Evolutionary conservation across 78 protist genomes (phyloP).

Genomic region (Pigoraptor vietnamica): DNA sequence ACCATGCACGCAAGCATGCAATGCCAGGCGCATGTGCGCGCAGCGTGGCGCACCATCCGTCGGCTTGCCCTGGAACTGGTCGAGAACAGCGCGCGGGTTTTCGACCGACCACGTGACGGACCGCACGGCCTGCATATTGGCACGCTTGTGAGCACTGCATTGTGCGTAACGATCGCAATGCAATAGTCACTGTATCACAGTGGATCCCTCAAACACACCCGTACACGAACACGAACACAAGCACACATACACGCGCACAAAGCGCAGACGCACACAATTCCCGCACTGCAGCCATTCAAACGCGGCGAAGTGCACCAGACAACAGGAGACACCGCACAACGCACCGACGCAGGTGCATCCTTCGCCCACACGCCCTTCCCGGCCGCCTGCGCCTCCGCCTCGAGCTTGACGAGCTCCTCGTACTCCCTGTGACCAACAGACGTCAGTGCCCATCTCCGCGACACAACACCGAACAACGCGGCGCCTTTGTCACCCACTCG

Average conservation of each 20-base stretch:
- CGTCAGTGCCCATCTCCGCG: too few species aligned
- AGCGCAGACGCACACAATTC: too few species aligned
- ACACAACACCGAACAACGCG: too few species aligned
- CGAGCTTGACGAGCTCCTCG: background rate
- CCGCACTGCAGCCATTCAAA: too few species aligned
- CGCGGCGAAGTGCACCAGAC: too few species aligned
- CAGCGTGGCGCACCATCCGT: background rate
- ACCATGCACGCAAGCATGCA: background rate
- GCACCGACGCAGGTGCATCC: background rate
- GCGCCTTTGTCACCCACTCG: background rate
- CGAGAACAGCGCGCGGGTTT: background rate
- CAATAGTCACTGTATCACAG: too few species aligned
- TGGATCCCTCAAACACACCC: too few species aligned
- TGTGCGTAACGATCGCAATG: background rate
- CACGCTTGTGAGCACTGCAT: too few species aligned
- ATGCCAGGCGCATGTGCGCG: background rate
- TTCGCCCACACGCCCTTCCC: conserved; percentile 3
- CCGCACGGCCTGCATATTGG: conserved; percentile 4
- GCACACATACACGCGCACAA: background rate
- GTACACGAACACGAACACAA: too few species aligned
- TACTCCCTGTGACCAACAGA: background rate
- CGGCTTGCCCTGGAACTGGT: conserved; percentile 4
- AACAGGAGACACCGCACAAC: too few species aligned
- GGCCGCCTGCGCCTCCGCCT: conserved; percentile 4
- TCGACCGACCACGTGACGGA: conserved; percentile 7